These are phyloP conservation scores for Trypanosomatidae sp. DNA, from an alignment of 208 protist genomes.

Conservation along the genomic window DNA sequence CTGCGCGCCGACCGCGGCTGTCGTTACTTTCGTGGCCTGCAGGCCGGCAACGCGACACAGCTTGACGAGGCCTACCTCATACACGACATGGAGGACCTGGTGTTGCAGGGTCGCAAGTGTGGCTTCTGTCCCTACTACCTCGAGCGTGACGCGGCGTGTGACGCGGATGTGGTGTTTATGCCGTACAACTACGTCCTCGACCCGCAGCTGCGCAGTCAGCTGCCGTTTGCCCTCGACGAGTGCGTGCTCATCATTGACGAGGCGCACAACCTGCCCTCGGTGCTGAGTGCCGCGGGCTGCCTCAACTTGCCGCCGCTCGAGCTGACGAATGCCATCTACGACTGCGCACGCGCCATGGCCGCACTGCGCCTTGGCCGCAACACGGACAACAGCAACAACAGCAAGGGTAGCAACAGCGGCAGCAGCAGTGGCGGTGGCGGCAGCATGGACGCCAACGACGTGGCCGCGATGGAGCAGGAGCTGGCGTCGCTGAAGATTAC, in stretches of 20 bases:
- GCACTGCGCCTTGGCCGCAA: slow-evolving; percentile 24
- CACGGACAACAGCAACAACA: neutral
- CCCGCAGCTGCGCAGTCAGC: slow-evolving; percentile 57
- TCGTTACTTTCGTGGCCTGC: slow-evolving; percentile 53
- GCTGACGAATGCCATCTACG: slow-evolving; percentile 66
- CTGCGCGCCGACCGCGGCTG: slow-evolving; percentile 58
- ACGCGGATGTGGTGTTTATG: slow-evolving; percentile 93
- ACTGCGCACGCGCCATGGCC: slow-evolving; percentile 54
- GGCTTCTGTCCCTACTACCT: slow-evolving; percentile 94
- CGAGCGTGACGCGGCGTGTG: slow-evolving; percentile 58
- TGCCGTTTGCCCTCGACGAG: slow-evolving; percentile 63
- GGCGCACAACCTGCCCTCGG: slow-evolving; percentile 92
- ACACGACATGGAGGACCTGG: slow-evolving; percentile 93
- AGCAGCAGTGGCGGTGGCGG: no score
- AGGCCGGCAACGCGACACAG: slow-evolving; percentile 8
- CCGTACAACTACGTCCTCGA: slow-evolving; percentile 99
- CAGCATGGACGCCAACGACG: slow-evolving; percentile 7
- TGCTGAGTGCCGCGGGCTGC: slow-evolving; percentile 40
- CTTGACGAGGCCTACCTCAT: slow-evolving; percentile 19
- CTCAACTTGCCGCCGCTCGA: slow-evolving; percentile 53
- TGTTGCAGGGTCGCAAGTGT: slow-evolving; percentile 34
- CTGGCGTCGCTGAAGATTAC: slow-evolving; percentile 67
- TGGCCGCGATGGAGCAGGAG: slow-evolving; percentile 37
- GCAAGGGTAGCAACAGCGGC: no score
- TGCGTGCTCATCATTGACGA: slow-evolving; percentile 95